phyloP scores from a whole-genome alignment of 106 monocot species.

The Cymbidium sinense region DNA sequence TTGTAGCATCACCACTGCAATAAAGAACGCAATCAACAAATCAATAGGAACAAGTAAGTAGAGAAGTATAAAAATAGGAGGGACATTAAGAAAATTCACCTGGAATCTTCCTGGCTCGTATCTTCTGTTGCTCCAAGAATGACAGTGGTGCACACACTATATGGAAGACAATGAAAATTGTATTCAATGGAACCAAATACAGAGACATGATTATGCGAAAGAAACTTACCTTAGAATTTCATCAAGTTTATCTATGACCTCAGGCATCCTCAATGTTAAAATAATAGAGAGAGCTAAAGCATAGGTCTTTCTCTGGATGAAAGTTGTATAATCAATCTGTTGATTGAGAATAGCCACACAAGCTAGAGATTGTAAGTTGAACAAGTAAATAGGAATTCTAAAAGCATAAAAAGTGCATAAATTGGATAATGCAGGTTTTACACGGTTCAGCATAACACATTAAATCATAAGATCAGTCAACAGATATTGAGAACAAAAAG shows the following conservation, averaged over 20 bases:
- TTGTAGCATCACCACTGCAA: slow-evolving; percentile 46
- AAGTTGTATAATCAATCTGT: slow-evolving; percentile 73
- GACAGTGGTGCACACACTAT: slow-evolving; percentile 83
- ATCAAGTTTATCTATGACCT: slow-evolving; percentile 91
- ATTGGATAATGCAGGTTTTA: too few relatives aligned
- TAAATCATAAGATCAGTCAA: too few relatives aligned
- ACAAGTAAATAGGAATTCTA: too few relatives aligned
- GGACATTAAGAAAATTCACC: slow-evolving; percentile 25
- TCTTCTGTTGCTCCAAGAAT: slow-evolving; percentile 68
- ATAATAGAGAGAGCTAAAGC: slow-evolving; percentile 82
- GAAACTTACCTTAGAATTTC: slow-evolving; percentile 75
- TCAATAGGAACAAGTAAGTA: neutral
- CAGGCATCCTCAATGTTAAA: slow-evolving; percentile 76
- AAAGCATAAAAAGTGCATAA: too few relatives aligned
- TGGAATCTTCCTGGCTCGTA: slow-evolving; percentile 62
- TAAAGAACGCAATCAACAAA: slow-evolving; percentile 1
- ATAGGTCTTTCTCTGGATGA: slow-evolving; percentile 63
- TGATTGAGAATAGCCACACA: neutral
- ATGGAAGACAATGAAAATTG: slow-evolving; percentile 8
- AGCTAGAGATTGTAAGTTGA: too few relatives aligned
- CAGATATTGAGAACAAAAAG: too few relatives aligned
- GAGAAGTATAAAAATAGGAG: neutral
- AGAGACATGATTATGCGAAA: neutral
- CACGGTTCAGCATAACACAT: too few relatives aligned
- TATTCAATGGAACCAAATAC: neutral